phyloP scores from a whole-genome alignment of 352 stramenopile genomes.

The Phytophthora cajani region DNA sequence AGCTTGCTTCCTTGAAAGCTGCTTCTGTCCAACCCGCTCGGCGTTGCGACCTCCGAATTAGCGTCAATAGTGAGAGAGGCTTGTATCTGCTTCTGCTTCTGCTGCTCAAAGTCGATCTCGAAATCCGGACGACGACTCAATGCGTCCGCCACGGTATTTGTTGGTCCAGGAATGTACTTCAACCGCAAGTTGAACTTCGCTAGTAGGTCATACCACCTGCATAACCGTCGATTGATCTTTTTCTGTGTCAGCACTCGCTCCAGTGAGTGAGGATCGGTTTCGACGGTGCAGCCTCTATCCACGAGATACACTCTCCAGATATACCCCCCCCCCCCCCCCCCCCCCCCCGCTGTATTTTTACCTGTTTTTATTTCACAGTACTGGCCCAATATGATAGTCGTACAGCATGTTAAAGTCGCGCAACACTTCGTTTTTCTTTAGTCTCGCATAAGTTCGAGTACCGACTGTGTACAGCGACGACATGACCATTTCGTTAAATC shows the following conservation, averaged over 20 bases:
- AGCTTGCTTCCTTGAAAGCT: too few relatives aligned
- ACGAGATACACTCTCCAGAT: constrained; percentile 18
- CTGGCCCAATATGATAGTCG: too few relatives aligned
- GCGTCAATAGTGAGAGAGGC: background rate
- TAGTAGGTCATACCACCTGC: constrained; percentile 8
- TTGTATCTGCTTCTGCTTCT: constrained; percentile 8
- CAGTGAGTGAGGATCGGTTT: constrained; percentile 15
- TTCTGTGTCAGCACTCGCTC: constrained; percentile 12
- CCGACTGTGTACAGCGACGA: too few relatives aligned
- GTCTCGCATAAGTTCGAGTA: too few relatives aligned
- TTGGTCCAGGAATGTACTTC: constrained; percentile 3
- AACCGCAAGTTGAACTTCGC: constrained; percentile 1
- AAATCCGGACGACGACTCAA: constrained; percentile 8
- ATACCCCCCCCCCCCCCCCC: background rate
- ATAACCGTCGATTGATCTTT: constrained; percentile 6
- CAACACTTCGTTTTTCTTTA: too few relatives aligned
- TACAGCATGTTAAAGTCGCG: too few relatives aligned
- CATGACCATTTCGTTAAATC: too few relatives aligned
- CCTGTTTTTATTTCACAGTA: too few relatives aligned
- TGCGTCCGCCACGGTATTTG: constrained; percentile 14
- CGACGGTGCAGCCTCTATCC: constrained; percentile 4
- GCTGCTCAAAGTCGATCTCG: constrained; percentile 4
- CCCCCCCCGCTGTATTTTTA: too few relatives aligned
- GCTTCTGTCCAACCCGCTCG: too few relatives aligned
- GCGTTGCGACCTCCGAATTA: background rate